Evolutionary conservation across 106 monocot genomes (phyloP).

Genomic region (Agapanthus africanus): DNA sequence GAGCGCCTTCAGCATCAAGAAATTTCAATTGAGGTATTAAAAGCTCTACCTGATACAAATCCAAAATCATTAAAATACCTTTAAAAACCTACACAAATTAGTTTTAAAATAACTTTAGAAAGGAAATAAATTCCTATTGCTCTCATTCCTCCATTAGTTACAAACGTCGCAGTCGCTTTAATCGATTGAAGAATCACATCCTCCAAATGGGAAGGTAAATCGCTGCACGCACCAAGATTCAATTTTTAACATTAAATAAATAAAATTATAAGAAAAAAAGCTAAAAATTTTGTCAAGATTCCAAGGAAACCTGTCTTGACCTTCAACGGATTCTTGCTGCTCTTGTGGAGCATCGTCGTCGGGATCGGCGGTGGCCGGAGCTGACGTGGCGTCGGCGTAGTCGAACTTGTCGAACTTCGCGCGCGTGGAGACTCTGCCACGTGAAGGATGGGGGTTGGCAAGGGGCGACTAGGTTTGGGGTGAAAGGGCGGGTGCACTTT

Average conservation of each 20-base stretch:
- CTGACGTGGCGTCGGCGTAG: conserved; percentile 6
- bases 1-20: conserved; percentile 93
- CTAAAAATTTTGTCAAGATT: not conserved
- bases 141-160: conserved; percentile 71
- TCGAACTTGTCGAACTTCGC: conserved; percentile 88
- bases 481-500: no score
- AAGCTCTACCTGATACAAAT: conserved; percentile 64
- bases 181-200: conserved; percentile 78
- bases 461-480: not conserved
- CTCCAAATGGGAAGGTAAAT: conserved; percentile 77
- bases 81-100: no score
- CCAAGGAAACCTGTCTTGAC: conserved; percentile 65
- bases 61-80: no score
- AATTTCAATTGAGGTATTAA: conserved; percentile 88
- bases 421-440: conserved; percentile 11
- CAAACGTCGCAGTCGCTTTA: conserved; percentile 50
- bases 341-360: not conserved
- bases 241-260: not conserved
- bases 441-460: not conserved
- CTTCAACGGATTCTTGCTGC: conserved; percentile 29
- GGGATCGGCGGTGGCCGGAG: not conserved
- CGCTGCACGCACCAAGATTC: conserved; percentile 38
- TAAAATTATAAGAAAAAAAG: not conserved
- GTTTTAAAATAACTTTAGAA: no score
- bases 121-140: conserved; percentile 46